Evolutionary conservation across 1,139 yeast genomes (phyloP).

Genomic region (Suhomyces anneliseae): DNA sequence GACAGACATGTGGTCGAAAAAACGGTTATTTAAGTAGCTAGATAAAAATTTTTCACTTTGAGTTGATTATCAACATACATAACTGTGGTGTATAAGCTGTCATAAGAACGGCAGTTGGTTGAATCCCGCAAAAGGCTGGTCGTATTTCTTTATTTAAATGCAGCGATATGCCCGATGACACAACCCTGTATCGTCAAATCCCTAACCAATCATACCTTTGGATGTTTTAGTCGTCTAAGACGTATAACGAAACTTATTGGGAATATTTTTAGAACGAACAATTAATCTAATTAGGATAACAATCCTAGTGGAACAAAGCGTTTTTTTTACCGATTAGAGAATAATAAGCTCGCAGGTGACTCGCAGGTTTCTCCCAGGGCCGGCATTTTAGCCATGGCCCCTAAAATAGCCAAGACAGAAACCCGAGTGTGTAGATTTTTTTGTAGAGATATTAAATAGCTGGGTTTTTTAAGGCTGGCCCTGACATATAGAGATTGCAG

Average conservation of each 20-base stretch:
- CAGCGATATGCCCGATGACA: not conserved
- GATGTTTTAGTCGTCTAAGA: not conserved
- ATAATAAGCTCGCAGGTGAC: not conserved
- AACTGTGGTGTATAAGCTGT: no score
- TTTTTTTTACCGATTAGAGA: slow-evolving; percentile 9
- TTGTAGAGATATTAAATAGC: no score
- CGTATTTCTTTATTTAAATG: not conserved
- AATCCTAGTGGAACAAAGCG: slow-evolving; percentile 4
- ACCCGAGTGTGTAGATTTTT: not conserved
- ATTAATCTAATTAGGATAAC: slow-evolving; percentile 3
- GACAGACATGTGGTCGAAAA: no score
- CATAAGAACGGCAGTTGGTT: not conserved
- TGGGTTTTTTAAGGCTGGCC: no score
- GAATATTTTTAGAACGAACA: not conserved
- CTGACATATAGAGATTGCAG: no score
- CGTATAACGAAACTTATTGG: not conserved
- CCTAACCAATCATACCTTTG: not conserved
- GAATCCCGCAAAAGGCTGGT: not conserved
- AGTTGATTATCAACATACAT: no score
- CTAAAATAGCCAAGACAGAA: not conserved
- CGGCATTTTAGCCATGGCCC: no score
- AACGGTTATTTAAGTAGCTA: no score
- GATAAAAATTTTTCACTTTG: no score
- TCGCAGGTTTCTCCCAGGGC: not conserved
- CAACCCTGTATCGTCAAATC: not conserved